These are phyloP conservation scores for Aspergillus tamarii DNA, from an alignment of 2,329 filamentous ascomycete species.

Conservation along the genomic window DNA sequence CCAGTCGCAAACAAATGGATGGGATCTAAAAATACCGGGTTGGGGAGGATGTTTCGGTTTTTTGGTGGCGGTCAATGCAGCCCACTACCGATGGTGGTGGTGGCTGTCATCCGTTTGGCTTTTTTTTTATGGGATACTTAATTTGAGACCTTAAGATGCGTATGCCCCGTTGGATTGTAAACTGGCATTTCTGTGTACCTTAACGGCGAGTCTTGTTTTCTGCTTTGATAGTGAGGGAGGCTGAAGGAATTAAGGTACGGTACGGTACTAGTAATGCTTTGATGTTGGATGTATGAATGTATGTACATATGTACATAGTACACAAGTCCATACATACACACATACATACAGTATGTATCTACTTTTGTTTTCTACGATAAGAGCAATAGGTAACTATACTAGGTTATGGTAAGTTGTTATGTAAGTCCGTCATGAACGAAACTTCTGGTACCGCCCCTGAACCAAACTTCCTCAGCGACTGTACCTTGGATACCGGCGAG, in stretches of 20 bases:
- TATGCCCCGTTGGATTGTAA: neutral
- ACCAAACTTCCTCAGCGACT: neutral
- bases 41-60: neutral
- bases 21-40: neutral
- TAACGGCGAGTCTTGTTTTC: neutral
- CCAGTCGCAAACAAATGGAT: neutral
- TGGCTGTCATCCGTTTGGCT: neutral
- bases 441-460: slow-evolving; percentile 3
- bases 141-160: neutral
- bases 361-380: neutral
- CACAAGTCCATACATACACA: neutral
- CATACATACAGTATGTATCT: neutral
- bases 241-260: neutral
- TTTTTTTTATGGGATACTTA: neutral
- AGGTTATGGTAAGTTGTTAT: neutral
- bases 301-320: neutral
- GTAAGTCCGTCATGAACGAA: neutral
- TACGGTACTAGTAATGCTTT: neutral
- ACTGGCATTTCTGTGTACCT: neutral
- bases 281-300: neutral
- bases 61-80: neutral
- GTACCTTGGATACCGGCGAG: slow-evolving; percentile 3
- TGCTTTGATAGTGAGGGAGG: neutral
- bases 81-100: neutral
- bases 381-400: neutral